Percentiles rank a stretch among this genome's conserved stretches.
Conservation (phyloP, 371 early-diverging fungal species). For the Mortierella sp. region DNA sequence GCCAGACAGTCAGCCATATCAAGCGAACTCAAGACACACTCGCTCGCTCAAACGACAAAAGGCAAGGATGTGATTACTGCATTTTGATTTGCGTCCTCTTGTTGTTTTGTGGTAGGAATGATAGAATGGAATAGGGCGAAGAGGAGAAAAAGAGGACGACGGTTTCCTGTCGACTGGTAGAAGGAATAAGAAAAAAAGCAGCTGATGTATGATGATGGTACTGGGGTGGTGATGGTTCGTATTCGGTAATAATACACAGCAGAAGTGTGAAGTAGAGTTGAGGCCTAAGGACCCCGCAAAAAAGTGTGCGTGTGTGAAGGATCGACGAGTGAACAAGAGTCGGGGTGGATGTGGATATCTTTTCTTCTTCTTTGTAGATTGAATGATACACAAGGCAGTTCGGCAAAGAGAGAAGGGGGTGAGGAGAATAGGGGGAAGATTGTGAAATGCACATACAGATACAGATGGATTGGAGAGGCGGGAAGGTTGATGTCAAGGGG, state of each 20-base stretch:
- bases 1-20: no score
- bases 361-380: background rate
- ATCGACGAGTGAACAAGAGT: background rate
- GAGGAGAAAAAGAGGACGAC: background rate
- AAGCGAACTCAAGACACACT: background rate
- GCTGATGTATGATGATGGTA: background rate
- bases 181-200: background rate
- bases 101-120: background rate
- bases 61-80: background rate
- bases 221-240: background rate
- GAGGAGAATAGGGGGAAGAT: background rate
- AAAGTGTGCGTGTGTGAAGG: no score
- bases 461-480: background rate
- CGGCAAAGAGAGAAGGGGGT: background rate
- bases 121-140: background rate
- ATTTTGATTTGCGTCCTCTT: background rate
- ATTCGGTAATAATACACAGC: no score
- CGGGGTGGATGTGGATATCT: background rate
- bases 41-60: background rate
- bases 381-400: background rate
- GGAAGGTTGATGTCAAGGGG: background rate
- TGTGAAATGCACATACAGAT: background rate
- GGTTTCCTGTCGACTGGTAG: background rate
- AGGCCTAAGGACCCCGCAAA: no score
- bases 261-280: no score